phyloP scores from a whole-genome alignment of 495 filamentous ascomycete genomes.

The Aspergillus sclerotiicarbonarius region DNA sequence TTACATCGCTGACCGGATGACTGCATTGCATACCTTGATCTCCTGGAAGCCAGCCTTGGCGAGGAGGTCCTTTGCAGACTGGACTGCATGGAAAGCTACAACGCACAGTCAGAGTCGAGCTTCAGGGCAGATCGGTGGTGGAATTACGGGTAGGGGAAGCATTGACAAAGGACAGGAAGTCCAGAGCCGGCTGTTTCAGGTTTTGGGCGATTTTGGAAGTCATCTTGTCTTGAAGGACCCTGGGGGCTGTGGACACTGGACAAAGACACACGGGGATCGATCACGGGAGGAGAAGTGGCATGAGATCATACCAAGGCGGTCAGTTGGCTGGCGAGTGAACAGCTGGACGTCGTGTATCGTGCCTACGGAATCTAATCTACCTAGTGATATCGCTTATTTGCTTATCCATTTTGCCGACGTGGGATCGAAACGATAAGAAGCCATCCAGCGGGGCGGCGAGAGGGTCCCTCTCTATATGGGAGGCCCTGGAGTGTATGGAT shows the following conservation, averaged over 20 bases:
- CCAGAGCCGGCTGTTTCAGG: constrained; percentile 62
- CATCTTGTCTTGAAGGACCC: constrained; percentile 51
- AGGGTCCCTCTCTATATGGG: too few species aligned
- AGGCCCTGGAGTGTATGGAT: too few species aligned
- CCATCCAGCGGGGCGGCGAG: too few species aligned
- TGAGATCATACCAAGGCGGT: constrained; percentile 21
- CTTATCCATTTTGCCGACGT: too few species aligned
- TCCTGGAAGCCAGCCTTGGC: constrained; percentile 78
- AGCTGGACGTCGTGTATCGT: too few species aligned
- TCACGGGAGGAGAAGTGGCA: constrained; percentile 3
- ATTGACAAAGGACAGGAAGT: constrained; percentile 92
- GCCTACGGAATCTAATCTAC: too few species aligned
- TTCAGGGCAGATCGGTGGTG: neutral
- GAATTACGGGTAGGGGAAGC: constrained; percentile 86
- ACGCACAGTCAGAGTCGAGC: constrained; percentile 17
- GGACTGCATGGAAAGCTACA: constrained; percentile 91
- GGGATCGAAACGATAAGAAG: too few species aligned
- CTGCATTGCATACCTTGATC: constrained; percentile 58
- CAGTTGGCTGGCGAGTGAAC: neutral
- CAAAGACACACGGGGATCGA: constrained; percentile 11
- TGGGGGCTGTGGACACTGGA: constrained; percentile 15
- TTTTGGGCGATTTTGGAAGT: constrained; percentile 46
- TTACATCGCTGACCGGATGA: neutral
- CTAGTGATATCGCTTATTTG: too few species aligned
- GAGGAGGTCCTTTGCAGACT: constrained; percentile 69